Evolutionary conservation across 305 asterid species (phyloP).

Genomic region (Withania somnifera): DNA sequence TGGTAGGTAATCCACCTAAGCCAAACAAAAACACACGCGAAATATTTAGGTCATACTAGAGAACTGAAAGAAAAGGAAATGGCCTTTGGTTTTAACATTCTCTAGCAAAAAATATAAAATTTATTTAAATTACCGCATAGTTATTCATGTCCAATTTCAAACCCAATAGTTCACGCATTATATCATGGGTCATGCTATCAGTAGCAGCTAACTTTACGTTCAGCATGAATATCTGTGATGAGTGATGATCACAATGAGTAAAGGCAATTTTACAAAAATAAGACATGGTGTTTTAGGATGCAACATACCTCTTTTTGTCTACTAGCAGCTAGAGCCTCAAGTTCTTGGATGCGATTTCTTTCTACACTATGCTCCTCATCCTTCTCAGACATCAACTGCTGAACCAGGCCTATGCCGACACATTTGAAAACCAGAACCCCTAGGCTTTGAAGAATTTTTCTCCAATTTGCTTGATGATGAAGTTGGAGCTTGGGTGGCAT

Average conservation of each 20-base stretch:
- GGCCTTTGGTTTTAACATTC: background rate
- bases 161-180: conserved; percentile 86
- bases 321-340: conserved; percentile 77
- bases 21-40: conserved; percentile 7
- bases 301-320: conserved; percentile 85
- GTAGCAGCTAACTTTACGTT: conserved; percentile 87
- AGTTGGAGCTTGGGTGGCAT: conserved; percentile 33
- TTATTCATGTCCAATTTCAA: conserved; percentile 83
- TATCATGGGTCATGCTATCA: conserved; percentile 99
- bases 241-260: conserved; percentile 6
- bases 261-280: background rate
- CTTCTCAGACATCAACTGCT: conserved; percentile 87
- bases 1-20: conserved; percentile 12
- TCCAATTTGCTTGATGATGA: conserved; percentile 69
- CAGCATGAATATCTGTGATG: conserved; percentile 75
- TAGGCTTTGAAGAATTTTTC: conserved; percentile 61
- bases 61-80: background rate
- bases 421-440: conserved; percentile 98
- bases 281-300: background rate
- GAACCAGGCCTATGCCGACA: conserved; percentile 87
- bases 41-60: background rate
- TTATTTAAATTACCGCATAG: conserved; percentile 54
- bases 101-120: background rate
- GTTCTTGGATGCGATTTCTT: conserved; percentile 76
- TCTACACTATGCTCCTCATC: conserved; percentile 86